Evolutionary conservation across 2,329 filamentous ascomycete genomes (phyloP).

Genomic region (Colletotrichum higginsianum): DNA sequence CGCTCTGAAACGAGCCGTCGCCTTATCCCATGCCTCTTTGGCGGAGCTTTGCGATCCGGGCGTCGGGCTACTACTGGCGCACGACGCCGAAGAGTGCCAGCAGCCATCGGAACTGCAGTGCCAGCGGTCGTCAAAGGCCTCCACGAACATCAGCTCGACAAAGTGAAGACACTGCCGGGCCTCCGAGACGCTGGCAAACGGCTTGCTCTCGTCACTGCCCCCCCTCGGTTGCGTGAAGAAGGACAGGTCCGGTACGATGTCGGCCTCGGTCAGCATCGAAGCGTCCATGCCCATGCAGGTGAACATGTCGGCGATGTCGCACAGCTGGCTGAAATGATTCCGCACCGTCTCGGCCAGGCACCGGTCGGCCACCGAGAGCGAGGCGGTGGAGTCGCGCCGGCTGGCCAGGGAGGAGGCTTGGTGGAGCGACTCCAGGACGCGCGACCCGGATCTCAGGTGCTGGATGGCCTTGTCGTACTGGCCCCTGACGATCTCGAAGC

Average conservation of each 20-base stretch:
- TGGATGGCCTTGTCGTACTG: slow-evolving; percentile 31
- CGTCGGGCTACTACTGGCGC: background rate
- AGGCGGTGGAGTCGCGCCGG: background rate
- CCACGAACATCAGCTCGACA: slow-evolving; percentile 18
- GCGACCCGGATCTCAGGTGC: slow-evolving; percentile 22
- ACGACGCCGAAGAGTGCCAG: slow-evolving; percentile 6
- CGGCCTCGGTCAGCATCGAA: slow-evolving; percentile 26
- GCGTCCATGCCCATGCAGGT: slow-evolving; percentile 33
- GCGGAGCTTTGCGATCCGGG: background rate
- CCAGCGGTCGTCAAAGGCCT: slow-evolving; percentile 18
- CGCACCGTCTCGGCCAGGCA: slow-evolving; percentile 24
- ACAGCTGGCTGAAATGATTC: slow-evolving; percentile 28
- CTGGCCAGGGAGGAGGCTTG: slow-evolving; percentile 15
- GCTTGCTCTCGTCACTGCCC: background rate
- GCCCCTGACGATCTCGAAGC: slow-evolving; percentile 32
- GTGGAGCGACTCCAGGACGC: slow-evolving; percentile 30
- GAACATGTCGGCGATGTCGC: slow-evolving; percentile 33
- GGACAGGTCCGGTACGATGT: slow-evolving; percentile 28
- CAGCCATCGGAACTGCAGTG: slow-evolving; percentile 2
- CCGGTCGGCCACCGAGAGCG: background rate
- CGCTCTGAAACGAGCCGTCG: background rate
- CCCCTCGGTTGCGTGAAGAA: slow-evolving; percentile 21
- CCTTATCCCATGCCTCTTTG: slow-evolving; percentile 10
- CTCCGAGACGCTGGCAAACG: slow-evolving; percentile 22
- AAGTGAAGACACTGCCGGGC: slow-evolving; percentile 19